Base-by-base conservation (phyloP, 805 yeast genomes). In the Debaryomyces prosopidis region DNA sequence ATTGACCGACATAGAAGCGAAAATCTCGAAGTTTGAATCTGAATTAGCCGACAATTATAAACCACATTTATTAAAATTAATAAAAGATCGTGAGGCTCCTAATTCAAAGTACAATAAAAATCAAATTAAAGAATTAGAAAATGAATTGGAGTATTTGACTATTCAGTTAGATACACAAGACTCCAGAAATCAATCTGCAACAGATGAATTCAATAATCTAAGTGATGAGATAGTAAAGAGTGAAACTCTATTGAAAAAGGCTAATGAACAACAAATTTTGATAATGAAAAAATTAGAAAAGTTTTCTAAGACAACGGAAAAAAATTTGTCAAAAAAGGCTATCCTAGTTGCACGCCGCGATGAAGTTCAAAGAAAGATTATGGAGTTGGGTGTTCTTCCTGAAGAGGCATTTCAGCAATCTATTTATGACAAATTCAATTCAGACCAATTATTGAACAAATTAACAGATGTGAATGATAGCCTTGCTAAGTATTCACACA, bases 371-470 rank as follows among this genome's bases (percentile, higher is more conserved):
- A 79, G 76, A 47, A 87, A 81, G 57, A 84, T 90, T 26, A 75
- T 91, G 49, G 96, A 87, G 35, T 67, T 91, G 34, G 97, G 97
- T n/a, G 87, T 87, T 3, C 70, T 92, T 14, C 92, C 97, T 0
- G 97, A 90, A 56, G 90, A 87, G 43, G 90, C 94, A 0, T 82
- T 88, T 52, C 74, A 73, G 11, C 50, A 47, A 20, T 47, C 58
- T 2, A 59, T 66, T 1, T 80, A 73, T 55, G 75, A 73, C 30
- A 61, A 66, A 30, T 54, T 69, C 15, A 59, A 68, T 2, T 80
- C 89, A 9, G 81, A 79, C 32, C 72, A 75, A 5, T 63, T 91
- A 27, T 63, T 87, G 40, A 55, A 62, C 12, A 69, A 75, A 43
- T 71, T 89, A 48, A 82, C 79, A 42, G 65, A 65, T 20, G 77